Evolutionary conservation across 2,329 filamentous ascomycete species (phyloP).

Genomic region (Didymella sp.): DNA sequence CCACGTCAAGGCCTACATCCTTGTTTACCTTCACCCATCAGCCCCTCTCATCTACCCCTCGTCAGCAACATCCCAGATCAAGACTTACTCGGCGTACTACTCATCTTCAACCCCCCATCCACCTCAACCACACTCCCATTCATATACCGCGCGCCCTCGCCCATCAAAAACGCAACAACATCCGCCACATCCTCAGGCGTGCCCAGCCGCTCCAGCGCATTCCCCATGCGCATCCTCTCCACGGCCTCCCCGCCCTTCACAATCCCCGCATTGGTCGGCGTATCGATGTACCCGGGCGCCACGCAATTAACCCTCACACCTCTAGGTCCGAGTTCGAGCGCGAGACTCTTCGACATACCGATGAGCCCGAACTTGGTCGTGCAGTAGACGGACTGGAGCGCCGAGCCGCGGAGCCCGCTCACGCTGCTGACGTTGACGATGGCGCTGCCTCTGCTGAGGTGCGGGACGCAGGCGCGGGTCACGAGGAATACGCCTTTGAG

Average conservation of each 20-base stretch:
- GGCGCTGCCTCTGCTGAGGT: slow-evolving; percentile 31
- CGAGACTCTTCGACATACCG: slow-evolving; percentile 44
- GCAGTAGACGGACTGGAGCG: slow-evolving; percentile 44
- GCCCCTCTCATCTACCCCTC: neutral
- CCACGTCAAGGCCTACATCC: neutral
- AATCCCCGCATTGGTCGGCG: slow-evolving; percentile 59
- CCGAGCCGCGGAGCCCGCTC: slow-evolving; percentile 33
- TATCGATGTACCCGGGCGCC: slow-evolving; percentile 54
- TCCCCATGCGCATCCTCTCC: slow-evolving; percentile 48
- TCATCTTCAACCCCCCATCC: slow-evolving; percentile 53
- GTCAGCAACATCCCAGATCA: neutral
- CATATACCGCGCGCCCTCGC: slow-evolving; percentile 55
- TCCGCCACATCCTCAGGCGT: slow-evolving; percentile 58
- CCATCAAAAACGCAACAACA: slow-evolving; percentile 59
- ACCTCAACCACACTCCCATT: slow-evolving; percentile 58
- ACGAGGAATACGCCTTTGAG: slow-evolving; percentile 56
- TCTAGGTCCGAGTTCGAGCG: slow-evolving; percentile 41
- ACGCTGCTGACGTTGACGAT: slow-evolving; percentile 44
- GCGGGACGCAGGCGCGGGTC: slow-evolving; percentile 52
- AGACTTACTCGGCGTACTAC: slow-evolving; percentile 25
- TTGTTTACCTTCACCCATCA: neutral
- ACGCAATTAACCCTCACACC: slow-evolving; percentile 44
- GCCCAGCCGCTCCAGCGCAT: slow-evolving; percentile 54
- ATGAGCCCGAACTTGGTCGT: slow-evolving; percentile 47
- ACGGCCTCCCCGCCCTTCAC: slow-evolving; percentile 57